Percentiles rank a stretch among this genome's conserved stretches.
These are phyloP conservation scores for Tylopilus sp. DNA, from an alignment of 1,284 basidiomycete genomes.

Conservation along the genomic window DNA sequence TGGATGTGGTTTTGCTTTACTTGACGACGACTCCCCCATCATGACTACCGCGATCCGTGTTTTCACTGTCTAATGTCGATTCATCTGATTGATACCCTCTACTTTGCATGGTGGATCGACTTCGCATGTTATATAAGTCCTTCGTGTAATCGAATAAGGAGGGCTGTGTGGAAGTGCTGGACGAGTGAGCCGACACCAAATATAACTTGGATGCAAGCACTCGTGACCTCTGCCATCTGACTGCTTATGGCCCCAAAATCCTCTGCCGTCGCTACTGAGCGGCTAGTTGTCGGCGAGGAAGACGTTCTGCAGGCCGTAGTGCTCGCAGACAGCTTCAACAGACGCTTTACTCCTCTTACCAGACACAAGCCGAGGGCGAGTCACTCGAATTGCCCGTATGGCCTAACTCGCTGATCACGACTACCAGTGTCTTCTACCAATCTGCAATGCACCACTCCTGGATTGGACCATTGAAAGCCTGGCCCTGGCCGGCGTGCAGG, in stretches of 20 bases:
- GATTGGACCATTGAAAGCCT: slow-evolving; percentile 97
- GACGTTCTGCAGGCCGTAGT: slow-evolving; percentile 88
- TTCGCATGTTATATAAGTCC: slow-evolving; percentile 51
- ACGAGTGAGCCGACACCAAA: not conserved
- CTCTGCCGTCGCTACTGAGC: slow-evolving; percentile 53
- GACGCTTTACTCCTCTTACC: slow-evolving; percentile 86
- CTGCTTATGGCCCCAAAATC: slow-evolving; percentile 59
- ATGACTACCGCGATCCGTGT: slow-evolving; percentile 53
- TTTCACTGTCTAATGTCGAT: slow-evolving; percentile 38
- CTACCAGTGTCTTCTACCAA: slow-evolving; percentile 81
- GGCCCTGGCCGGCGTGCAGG: slow-evolving; percentile 87
- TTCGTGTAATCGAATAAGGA: slow-evolving; percentile 52
- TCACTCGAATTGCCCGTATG: slow-evolving; percentile 5
- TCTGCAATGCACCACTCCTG: slow-evolving; percentile 90
- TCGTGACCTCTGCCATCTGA: not conserved
- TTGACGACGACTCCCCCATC: slow-evolving; percentile 41
- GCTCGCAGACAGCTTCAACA: slow-evolving; percentile 93
- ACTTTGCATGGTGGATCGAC: slow-evolving; percentile 32
- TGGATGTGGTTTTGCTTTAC: slow-evolving; percentile 54
- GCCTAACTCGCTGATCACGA: slow-evolving; percentile 14
- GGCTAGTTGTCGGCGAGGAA: slow-evolving; percentile 63
- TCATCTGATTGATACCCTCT: slow-evolving; percentile 39
- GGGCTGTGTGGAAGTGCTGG: slow-evolving; percentile 16
- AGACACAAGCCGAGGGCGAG: slow-evolving; percentile 76
- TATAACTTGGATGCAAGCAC: slow-evolving; percentile 24